Percentiles rank a stretch among this genome's conserved stretches.
Evolutionary conservation across 2,329 filamentous ascomycete species (phyloP).

Genomic region (Grosmannia serpens): DNA sequence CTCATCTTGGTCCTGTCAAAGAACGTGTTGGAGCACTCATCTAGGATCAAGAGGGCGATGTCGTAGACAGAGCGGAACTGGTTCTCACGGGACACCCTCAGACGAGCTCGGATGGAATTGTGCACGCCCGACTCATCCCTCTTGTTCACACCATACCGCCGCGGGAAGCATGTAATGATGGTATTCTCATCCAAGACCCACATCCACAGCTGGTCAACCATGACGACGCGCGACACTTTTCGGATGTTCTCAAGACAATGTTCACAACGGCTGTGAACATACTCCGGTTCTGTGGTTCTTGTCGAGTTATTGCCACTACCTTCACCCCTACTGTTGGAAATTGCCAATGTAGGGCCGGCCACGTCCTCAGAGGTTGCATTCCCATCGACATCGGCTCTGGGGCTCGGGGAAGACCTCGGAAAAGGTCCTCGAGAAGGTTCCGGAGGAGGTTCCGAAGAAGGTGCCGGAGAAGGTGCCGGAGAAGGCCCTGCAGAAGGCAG

Average conservation of each 20-base stretch:
- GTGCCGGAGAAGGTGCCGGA: no score
- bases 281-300: background rate
- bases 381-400: no score
- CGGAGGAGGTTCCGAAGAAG: no score
- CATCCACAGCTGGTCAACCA: constrained; percentile 23
- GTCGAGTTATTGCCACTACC: background rate
- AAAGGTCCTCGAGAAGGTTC: no score
- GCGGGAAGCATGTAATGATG: constrained; percentile 20
- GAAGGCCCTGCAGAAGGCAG: no score
- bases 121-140: constrained; percentile 27
- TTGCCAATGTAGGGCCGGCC: background rate
- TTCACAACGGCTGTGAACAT: constrained; percentile 8
- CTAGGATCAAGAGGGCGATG: constrained; percentile 29
- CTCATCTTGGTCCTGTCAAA: constrained; percentile 19
- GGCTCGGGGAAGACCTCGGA: no score
- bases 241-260: constrained; percentile 17
- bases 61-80: constrained; percentile 27
- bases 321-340: background rate
- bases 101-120: constrained; percentile 23
- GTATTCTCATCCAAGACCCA: constrained; percentile 21
- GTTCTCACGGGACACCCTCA: constrained; percentile 15
- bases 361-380: no score
- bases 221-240: constrained; percentile 16
- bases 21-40: constrained; percentile 27
- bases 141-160: constrained; percentile 30